phyloP scores from a whole-genome alignment of 2,329 filamentous ascomycete genomes.

The Aspergillus vadensis region DNA sequence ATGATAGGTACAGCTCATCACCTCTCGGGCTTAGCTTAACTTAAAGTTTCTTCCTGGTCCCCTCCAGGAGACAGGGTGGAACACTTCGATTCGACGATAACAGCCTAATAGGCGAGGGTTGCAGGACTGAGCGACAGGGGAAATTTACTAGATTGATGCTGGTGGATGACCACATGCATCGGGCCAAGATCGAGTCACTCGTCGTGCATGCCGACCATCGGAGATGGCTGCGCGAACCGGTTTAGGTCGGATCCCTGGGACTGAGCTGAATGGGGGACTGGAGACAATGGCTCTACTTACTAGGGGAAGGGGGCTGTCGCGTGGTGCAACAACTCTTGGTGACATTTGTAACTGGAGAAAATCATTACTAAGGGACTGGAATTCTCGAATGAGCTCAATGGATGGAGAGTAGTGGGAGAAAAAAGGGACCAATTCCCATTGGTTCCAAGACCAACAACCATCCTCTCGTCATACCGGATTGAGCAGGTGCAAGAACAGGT shows the following conservation, averaged over 20 bases:
- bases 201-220: not conserved
- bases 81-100: slow-evolving; percentile 9
- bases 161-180: slow-evolving; percentile 8
- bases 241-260: slow-evolving; percentile 10
- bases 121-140: slow-evolving; percentile 19
- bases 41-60: slow-evolving; percentile 14
- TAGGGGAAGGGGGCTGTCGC: slow-evolving; percentile 3
- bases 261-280: no score
- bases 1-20: slow-evolving; percentile 23
- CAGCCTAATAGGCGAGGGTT: slow-evolving; percentile 1
- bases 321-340: slow-evolving; percentile 1
- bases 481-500: slow-evolving; percentile 14
- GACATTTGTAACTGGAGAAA: not conserved
- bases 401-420: no score
- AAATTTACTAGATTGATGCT: not conserved
- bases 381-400: no score
- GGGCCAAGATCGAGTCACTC: slow-evolving; percentile 6
- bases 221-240: slow-evolving; percentile 1
- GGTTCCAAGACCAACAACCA: not conserved
- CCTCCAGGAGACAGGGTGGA: not conserved
- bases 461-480: slow-evolving; percentile 15
- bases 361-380: no score
- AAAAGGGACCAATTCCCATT: no score
- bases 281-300: not conserved
- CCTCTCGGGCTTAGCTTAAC: slow-evolving; percentile 18